Percentiles rank a stretch among this genome's conserved stretches.
Evolutionary conservation across 495 filamentous ascomycete genomes (phyloP).

Genomic region (Aspergillus panamensis): DNA sequence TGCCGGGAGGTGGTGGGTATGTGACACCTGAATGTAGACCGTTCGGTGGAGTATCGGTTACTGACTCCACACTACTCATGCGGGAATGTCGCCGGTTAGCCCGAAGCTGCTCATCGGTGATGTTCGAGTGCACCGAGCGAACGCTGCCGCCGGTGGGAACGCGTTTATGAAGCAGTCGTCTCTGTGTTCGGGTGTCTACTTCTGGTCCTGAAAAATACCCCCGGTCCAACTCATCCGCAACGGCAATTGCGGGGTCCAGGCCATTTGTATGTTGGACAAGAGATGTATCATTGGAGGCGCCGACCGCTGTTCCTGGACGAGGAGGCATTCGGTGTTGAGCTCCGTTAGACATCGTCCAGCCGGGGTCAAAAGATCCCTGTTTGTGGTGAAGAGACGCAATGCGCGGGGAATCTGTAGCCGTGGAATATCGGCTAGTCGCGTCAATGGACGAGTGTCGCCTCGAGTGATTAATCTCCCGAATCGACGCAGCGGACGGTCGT

Average conservation of each 20-base stretch:
- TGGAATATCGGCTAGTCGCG: slow-evolving; percentile 44
- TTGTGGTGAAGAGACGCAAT: slow-evolving; percentile 57
- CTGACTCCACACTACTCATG: slow-evolving; percentile 67
- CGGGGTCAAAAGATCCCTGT: slow-evolving; percentile 81
- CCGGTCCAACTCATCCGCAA: slow-evolving; percentile 66
- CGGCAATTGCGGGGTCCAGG: slow-evolving; percentile 27
- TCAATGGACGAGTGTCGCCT: slow-evolving; percentile 85
- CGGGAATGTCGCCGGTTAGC: slow-evolving; percentile 70
- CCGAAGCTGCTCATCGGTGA: slow-evolving; percentile 61
- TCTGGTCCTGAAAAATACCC: slow-evolving; percentile 95
- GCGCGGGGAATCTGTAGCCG: slow-evolving; percentile 27
- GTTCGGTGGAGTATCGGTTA: slow-evolving; percentile 40
- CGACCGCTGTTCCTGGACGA: slow-evolving; percentile 39
- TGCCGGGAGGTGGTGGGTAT: slow-evolving; percentile 53
- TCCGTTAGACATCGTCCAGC: slow-evolving; percentile 74
- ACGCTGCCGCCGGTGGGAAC: slow-evolving; percentile 50
- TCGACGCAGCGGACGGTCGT: slow-evolving; percentile 74
- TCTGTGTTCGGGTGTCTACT: slow-evolving; percentile 61
- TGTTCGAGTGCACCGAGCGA: slow-evolving; percentile 63
- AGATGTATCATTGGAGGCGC: slow-evolving; percentile 23
- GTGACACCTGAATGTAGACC: slow-evolving; percentile 48
- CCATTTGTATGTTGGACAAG: slow-evolving; percentile 23
- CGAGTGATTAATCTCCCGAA: slow-evolving; percentile 80
- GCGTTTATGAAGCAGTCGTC: slow-evolving; percentile 80
- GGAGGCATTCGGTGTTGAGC: slow-evolving; percentile 23